These are phyloP conservation scores for Coemansia sp. DNA, from an alignment of 192 early-diverging fungal genomes.

Conservation along the genomic window DNA sequence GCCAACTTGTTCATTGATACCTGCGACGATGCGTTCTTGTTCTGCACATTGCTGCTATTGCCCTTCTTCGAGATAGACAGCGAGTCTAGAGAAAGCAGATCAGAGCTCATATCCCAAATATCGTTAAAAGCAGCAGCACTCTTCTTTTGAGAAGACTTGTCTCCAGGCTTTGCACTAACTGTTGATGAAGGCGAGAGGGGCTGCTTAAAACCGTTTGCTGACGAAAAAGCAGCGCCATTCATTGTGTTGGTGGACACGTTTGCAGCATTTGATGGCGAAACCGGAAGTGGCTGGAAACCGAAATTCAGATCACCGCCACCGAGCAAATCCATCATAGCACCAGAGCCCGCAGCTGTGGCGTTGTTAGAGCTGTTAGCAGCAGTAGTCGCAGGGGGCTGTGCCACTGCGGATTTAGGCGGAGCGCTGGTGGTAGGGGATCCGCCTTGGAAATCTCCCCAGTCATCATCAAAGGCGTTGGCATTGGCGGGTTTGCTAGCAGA, in stretches of 20 bases:
- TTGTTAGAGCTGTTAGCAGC: background rate
- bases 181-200: slow-evolving; percentile 9
- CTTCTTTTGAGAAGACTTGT: slow-evolving; percentile 15
- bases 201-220: background rate
- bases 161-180: slow-evolving; percentile 3
- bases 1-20: slow-evolving; percentile 54
- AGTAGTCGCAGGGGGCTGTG: slow-evolving; percentile 15
- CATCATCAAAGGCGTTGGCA: slow-evolving; percentile 58
- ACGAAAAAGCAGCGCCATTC: background rate
- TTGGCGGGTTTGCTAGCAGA: slow-evolving; percentile 3
- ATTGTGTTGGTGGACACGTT: background rate
- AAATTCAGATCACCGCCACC: slow-evolving; percentile 22
- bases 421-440: slow-evolving; percentile 4
- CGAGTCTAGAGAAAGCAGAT: slow-evolving; percentile 71
- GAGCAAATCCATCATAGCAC: slow-evolving; percentile 26
- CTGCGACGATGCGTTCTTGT: slow-evolving; percentile 5
- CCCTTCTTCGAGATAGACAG: slow-evolving; percentile 61
- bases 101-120: slow-evolving; percentile 72
- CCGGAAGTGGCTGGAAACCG: slow-evolving; percentile 32
- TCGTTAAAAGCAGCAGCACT: slow-evolving; percentile 49
- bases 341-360: slow-evolving; percentile 13
- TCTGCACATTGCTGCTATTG: slow-evolving; percentile 13
- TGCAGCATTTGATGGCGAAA: slow-evolving; percentile 13
- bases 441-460: slow-evolving; percentile 79
- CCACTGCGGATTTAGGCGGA: slow-evolving; percentile 6